Conservation (phyloP, 2,329 filamentous ascomycete genomes). For the Venturia pyrina region DNA sequence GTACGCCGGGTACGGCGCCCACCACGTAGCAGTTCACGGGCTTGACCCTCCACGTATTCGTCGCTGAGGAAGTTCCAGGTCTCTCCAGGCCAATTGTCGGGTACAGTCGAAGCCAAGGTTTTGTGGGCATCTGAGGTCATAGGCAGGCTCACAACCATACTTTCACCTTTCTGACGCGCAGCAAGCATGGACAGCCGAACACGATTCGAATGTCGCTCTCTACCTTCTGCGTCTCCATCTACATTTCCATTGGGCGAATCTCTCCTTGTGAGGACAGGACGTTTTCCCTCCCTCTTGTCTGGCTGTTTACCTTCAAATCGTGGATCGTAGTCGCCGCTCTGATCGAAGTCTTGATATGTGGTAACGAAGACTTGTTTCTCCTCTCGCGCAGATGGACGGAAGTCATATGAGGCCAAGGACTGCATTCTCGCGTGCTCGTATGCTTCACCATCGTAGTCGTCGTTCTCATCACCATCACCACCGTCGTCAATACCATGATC, state of each 20-base stretch:
- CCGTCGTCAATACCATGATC: neutral
- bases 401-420: neutral
- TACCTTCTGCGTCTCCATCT: neutral
- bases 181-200: neutral
- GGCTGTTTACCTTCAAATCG: neutral
- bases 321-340: slow-evolving; percentile 8
- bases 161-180: neutral
- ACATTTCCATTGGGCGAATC: neutral
- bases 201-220: neutral
- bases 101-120: neutral
- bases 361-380: neutral
- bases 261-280: neutral
- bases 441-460: neutral
- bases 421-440: neutral
- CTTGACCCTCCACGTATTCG: neutral
- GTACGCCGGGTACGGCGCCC: neutral
- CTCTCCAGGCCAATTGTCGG: slow-evolving; percentile 6
- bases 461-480: too few species aligned
- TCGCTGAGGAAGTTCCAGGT: neutral
- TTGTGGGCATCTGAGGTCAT: neutral
- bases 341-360: slow-evolving; percentile 2
- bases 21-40: neutral
- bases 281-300: neutral
- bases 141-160: neutral
- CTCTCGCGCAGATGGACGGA: neutral